A percentile compares a stretch with the other conserved stretches of the same genome.
phyloP scores from a whole-genome alignment of 2,329 filamentous ascomycete genomes.

The Neonectria faginata region DNA sequence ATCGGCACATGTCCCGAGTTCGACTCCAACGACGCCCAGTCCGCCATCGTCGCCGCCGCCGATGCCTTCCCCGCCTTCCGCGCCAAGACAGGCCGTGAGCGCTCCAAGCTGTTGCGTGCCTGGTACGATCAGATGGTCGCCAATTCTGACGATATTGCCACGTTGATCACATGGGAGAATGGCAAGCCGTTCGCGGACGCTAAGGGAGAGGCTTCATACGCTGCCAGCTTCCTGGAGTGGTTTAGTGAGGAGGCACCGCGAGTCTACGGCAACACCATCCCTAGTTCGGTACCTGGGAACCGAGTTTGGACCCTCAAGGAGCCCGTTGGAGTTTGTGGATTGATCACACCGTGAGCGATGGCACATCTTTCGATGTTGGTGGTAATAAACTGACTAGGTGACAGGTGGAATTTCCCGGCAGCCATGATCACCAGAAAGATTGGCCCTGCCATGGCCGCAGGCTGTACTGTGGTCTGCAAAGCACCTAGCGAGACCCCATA shows the following conservation, averaged over 20 bases:
- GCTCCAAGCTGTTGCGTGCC: constrained; percentile 77
- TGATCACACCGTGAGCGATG: constrained; percentile 75
- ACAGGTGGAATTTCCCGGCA: constrained; percentile 84
- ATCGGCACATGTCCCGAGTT: constrained; percentile 91
- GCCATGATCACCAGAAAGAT: constrained; percentile 81
- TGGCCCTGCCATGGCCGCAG: constrained; percentile 85
- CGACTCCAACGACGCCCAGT: constrained; percentile 79
- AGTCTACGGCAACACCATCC: constrained; percentile 80
- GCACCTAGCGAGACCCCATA: constrained; percentile 93
- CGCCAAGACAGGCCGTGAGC: constrained; percentile 78
- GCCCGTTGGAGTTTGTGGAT: constrained; percentile 83
- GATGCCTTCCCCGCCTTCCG: constrained; percentile 79
- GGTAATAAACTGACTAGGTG: constrained; percentile 7
- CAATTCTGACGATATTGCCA: constrained; percentile 83
- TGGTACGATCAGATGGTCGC: constrained; percentile 86
- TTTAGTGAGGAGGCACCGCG: constrained; percentile 83
- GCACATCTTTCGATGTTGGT: neutral
- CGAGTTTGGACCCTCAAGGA: constrained; percentile 84
- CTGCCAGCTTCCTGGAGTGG: constrained; percentile 83
- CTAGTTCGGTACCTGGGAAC: constrained; percentile 76
- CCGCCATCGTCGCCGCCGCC: constrained; percentile 85
- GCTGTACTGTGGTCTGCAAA: constrained; percentile 94
- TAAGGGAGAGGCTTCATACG: constrained; percentile 77
- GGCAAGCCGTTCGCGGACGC: constrained; percentile 85
- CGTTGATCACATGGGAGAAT: constrained; percentile 89